These are phyloP conservation scores for Trebouxiophyceae sp. DNA, from an alignment of 163 green algal species.

Conservation along the genomic window DNA sequence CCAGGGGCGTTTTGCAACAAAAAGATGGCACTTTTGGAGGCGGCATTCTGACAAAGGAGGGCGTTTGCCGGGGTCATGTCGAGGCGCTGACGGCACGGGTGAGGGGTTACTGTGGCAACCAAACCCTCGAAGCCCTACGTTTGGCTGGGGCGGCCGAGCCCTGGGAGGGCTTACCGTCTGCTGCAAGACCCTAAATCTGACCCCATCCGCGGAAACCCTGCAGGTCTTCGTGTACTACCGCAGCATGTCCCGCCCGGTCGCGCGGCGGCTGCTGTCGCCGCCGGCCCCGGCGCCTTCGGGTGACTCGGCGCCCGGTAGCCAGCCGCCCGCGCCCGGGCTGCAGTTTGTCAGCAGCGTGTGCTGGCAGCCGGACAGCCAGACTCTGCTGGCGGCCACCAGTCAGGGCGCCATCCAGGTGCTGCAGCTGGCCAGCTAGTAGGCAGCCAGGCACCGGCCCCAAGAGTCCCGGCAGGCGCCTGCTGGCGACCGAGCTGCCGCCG, in stretches of 20 bases:
- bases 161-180: not conserved
- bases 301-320: not conserved
- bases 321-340: conserved; percentile 2
- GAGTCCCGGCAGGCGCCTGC: too few relatives aligned
- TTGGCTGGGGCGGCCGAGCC: not conserved
- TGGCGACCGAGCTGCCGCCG: too few relatives aligned
- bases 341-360: conserved; percentile 40
- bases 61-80: too few relatives aligned
- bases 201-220: too few relatives aligned
- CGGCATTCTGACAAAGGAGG: too few relatives aligned
- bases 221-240: conserved; percentile 60
- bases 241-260: conserved; percentile 39
- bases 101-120: too few relatives aligned
- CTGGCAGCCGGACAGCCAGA: conserved; percentile 26
- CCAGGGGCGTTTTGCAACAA: not conserved
- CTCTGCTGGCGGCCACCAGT: conserved; percentile 48
- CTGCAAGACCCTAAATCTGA: not conserved
- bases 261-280: conserved; percentile 14
- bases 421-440: too few relatives aligned
- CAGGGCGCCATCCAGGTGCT: conserved; percentile 45
- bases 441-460: too few relatives aligned
- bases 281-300: not conserved
- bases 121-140: not conserved
- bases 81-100: too few relatives aligned
- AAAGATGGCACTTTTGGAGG: not conserved